A percentile compares a stretch with the other conserved stretches of the same genome.
phyloP scores from a whole-genome alignment of 345 rosid species.

The Noccaea bulbosa region DNA sequence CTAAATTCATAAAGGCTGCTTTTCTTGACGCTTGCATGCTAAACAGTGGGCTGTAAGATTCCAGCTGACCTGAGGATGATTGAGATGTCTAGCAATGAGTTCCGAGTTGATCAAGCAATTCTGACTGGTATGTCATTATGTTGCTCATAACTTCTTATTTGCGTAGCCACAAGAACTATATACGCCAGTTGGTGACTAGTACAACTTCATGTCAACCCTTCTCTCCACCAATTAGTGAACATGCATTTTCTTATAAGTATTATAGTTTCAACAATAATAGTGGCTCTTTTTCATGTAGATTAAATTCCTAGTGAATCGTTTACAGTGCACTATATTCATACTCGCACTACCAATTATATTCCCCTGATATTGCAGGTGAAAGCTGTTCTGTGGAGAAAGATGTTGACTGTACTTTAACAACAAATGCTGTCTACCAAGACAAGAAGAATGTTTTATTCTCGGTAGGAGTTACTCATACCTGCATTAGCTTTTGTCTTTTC shows the following conservation, averaged over 20 bases:
- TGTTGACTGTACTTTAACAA: slow-evolving; percentile 62
- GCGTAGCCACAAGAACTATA: slow-evolving; percentile 29
- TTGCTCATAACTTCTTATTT: slow-evolving; percentile 24
- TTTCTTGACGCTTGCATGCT: slow-evolving; percentile 35
- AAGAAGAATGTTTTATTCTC: slow-evolving; percentile 97
- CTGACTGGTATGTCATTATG: slow-evolving; percentile 70
- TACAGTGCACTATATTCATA: slow-evolving; percentile 3
- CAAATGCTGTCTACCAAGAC: slow-evolving; percentile 99
- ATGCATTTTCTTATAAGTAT: slow-evolving; percentile 18
- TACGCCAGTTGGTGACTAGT: slow-evolving; percentile 16
- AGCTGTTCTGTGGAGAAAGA: slow-evolving; percentile 96
- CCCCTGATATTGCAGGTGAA: slow-evolving; percentile 69
- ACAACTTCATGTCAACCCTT: slow-evolving; percentile 18
- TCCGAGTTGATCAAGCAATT: slow-evolving; percentile 98
- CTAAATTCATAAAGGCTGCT: slow-evolving; percentile 21
- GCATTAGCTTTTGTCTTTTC: slow-evolving; percentile 25
- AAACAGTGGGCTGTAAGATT: slow-evolving; percentile 93
- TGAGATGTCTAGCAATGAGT: slow-evolving; percentile 86
- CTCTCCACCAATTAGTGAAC: background rate
- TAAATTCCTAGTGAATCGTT: background rate
- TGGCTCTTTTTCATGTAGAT: slow-evolving; percentile 13
- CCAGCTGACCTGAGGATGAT: slow-evolving; percentile 98
- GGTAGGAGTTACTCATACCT: slow-evolving; percentile 54
- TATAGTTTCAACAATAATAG: slow-evolving; percentile 19
- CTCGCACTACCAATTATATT: slow-evolving; percentile 30